Conservation (phyloP, 495 filamentous ascomycete genomes). For the Daldinia decipiens region DNA sequence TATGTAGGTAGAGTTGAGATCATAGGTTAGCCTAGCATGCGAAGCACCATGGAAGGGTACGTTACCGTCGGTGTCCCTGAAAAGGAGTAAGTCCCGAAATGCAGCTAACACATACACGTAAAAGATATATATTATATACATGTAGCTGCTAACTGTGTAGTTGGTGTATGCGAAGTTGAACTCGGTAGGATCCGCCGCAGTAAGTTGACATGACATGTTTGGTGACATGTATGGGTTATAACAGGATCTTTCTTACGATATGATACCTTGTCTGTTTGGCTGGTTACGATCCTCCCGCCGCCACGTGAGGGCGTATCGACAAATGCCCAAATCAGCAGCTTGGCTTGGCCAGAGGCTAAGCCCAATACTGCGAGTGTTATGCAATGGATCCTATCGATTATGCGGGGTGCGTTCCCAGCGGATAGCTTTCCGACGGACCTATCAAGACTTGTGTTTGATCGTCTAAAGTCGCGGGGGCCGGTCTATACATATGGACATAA, state of each 20-base stretch:
- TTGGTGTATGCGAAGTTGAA: background rate
- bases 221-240: background rate
- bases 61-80: slow-evolving; percentile 45
- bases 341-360: slow-evolving; percentile 30
- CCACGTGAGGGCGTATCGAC: slow-evolving; percentile 41
- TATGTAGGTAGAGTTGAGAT: slow-evolving; percentile 1
- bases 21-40: slow-evolving; percentile 37
- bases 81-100: slow-evolving; percentile 38
- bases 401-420: slow-evolving; percentile 44
- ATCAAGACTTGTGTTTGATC: slow-evolving; percentile 25
- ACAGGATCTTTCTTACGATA: slow-evolving; percentile 33
- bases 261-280: slow-evolving; percentile 19
- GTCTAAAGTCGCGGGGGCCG: slow-evolving; percentile 28
- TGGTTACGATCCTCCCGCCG: slow-evolving; percentile 43
- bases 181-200: slow-evolving; percentile 27
- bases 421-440: slow-evolving; percentile 42
- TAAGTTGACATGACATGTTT: slow-evolving; percentile 4
- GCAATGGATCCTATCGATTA: slow-evolving; percentile 31
- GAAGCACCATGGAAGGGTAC: slow-evolving; percentile 34
- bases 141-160: background rate
- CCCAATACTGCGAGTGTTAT: slow-evolving; percentile 34
- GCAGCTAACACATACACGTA: slow-evolving; percentile 1
- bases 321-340: slow-evolving; percentile 23
- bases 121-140: slow-evolving; percentile 4
- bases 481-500: slow-evolving; percentile 12